These are phyloP conservation scores for Angophora floribunda DNA, from an alignment of 345 rosid genomes.

Conservation along the genomic window DNA sequence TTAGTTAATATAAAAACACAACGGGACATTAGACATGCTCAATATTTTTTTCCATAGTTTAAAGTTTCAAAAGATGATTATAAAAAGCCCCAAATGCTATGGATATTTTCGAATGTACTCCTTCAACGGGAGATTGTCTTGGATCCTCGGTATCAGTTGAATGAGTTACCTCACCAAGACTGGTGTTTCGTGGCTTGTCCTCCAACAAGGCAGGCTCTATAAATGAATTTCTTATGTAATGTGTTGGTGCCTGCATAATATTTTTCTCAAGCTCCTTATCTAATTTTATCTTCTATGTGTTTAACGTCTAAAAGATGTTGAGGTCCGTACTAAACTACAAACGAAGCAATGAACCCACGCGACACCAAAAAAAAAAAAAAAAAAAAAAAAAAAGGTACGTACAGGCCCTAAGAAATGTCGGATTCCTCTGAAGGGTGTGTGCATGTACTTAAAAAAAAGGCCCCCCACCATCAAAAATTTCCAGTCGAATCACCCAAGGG, in stretches of 20 bases:
- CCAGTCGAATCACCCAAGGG: not conserved
- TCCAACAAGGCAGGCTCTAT: too few species aligned
- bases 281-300: too few species aligned
- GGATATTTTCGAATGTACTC: not conserved
- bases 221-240: too few species aligned
- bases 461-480: not conserved
- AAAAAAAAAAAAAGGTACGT: too few species aligned
- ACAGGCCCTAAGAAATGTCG: not conserved
- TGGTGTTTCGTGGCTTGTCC: too few species aligned
- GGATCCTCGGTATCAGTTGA: too few species aligned
- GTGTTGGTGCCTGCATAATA: too few species aligned
- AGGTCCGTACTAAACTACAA: too few species aligned
- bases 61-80: not conserved
- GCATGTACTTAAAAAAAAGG: not conserved
- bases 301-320: too few species aligned
- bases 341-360: not conserved
- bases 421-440: not conserved
- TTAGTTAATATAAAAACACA: not conserved
- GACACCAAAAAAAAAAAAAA: not conserved
- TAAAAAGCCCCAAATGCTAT: not conserved
- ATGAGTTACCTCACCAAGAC: too few species aligned
- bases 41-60: not conserved
- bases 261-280: too few species aligned
- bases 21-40: not conserved
- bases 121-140: too few species aligned